Conservation (phyloP, 306 rosid genomes). For the Vicia faba region DNA sequence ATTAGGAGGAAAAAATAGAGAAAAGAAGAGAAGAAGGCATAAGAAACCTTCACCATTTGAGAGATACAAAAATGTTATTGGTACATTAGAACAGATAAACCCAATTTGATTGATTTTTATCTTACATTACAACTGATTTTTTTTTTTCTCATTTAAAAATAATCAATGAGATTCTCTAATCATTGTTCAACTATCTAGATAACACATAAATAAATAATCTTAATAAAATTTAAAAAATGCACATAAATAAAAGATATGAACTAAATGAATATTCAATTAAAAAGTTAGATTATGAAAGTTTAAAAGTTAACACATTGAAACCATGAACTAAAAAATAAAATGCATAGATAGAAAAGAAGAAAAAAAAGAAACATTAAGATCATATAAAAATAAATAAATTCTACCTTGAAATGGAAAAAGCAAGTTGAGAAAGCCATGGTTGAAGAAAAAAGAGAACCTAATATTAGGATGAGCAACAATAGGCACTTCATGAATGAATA, state of each 20-base stretch:
- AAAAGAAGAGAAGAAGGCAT: slow-evolving; percentile 45
- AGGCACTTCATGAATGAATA: slow-evolving; percentile 40
- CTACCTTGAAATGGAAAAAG: slow-evolving; percentile 62
- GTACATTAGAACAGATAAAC: background rate
- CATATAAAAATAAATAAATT: slow-evolving; percentile 22
- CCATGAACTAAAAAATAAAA: background rate
- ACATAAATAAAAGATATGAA: background rate
- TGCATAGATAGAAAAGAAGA: background rate
- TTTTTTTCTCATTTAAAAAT: background rate
- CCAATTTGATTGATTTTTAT: background rate
- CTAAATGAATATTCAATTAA: background rate
- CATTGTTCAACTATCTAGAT: background rate
- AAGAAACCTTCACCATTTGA: background rate
- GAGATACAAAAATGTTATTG: background rate
- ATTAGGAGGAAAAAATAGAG: slow-evolving; percentile 44
- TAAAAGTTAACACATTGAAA: slow-evolving; percentile 6
- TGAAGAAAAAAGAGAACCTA: slow-evolving; percentile 36
- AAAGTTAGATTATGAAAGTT: slow-evolving; percentile 11
- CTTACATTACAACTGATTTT: background rate
- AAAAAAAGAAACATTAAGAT: slow-evolving; percentile 8
- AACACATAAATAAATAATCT: background rate
- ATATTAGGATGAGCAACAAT: background rate
- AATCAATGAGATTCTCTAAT: background rate
- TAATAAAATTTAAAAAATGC: background rate
- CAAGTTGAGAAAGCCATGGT: slow-evolving; percentile 62